Base-by-base conservation (phyloP, 192 early-diverging fungal species). In the Dissophora globulifera region DNA sequence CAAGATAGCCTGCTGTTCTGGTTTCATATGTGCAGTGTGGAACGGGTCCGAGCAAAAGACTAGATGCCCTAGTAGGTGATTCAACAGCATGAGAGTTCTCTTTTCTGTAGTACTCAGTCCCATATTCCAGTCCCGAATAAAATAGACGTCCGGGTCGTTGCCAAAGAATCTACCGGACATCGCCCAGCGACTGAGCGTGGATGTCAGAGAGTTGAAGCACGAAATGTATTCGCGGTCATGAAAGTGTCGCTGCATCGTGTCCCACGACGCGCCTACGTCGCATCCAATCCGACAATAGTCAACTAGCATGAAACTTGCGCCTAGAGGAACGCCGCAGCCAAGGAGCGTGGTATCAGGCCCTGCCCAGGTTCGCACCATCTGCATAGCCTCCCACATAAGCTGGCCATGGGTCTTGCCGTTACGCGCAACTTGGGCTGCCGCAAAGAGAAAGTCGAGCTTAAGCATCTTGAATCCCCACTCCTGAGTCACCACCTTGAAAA, bases 141-240 rank as follows among this genome's bases (percentile, higher is more conserved):
- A 81, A 50, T 75, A 78, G 26, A 85, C 84, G 30, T 85, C 84
- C 19, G 84, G 82, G 47, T 85, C 84, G 29, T 83, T 85, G 13
- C 84, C 84, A 79, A 83, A 85, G 65, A 83, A 78, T 30, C 80
- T 67, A 12, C 67, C 78, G 0, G 80, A 80, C 60, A 85, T 65
- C 16, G 67, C 65, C 81, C 81, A 85, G 3, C 84, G 70, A 11
- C 53, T 55, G 13, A 85, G 43, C 0, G 84, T 85, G 2, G 84
- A 85, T 2, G 74, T 58, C 40, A 85, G 33, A 0, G 84, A 85
- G 31, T 83, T 85, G 32, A 62, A 72, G 17, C 80, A 82, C 5
- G 84, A 83, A 6, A 85, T 81, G 48, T 82, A 81, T 40, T 85
- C 84, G 11, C 84, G 82, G 23, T 83, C 84, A 46, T 85, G 69